Base-by-base conservation (phyloP, 164 flowering plant species). In the Paratinospora sagittata region DNA sequence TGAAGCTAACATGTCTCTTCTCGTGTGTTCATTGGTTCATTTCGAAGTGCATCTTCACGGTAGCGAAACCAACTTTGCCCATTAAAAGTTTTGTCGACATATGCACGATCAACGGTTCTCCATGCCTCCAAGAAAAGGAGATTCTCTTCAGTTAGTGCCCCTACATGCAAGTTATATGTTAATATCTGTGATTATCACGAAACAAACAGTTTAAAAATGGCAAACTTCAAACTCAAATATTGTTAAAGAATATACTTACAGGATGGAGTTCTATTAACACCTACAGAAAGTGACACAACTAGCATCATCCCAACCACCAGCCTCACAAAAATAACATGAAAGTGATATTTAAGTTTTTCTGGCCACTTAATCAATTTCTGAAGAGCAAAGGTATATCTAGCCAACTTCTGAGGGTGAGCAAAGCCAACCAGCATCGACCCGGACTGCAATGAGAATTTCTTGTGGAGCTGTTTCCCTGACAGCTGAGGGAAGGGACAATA, bases 31-130 rank as follows among this genome's bases (percentile, higher is more conserved):
- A 95, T 95, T 69, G 94, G 97, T 74, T 95, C 99, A 78, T 79
- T 88, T 64, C 94, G 93, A 67, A 95, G 79, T 26, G 97, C 99
- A 80, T 83, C 82, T 75, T 95, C 99, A 81, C 97, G 83, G 76
- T 95, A 95, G 41, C 97, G 85, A 77, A 95, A 92, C 99, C 97
- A 95, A 76, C 97, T 90, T 82, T 92, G 96, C 37, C 97, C 97
- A 80, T 95, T 95, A 76, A 95, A 95, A 26, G 69, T 85, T 79
- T 95, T 95, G 81, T 95, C 99, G 74, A 88, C 81, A 83, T 90
- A 95, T 21, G 99, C 99, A 66, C 97, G 91, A 74, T 95, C 97
- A 71, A 95, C 83, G 10, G 91, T 89, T 71, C 97, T 88, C 99
- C 99, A 95, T 9, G 97, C 99, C 83, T 95, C 99, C 76, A 95